These are phyloP conservation scores for Lyophyllum shimeji DNA, from an alignment of 768 basidiomycete species.

Conservation along the genomic window DNA sequence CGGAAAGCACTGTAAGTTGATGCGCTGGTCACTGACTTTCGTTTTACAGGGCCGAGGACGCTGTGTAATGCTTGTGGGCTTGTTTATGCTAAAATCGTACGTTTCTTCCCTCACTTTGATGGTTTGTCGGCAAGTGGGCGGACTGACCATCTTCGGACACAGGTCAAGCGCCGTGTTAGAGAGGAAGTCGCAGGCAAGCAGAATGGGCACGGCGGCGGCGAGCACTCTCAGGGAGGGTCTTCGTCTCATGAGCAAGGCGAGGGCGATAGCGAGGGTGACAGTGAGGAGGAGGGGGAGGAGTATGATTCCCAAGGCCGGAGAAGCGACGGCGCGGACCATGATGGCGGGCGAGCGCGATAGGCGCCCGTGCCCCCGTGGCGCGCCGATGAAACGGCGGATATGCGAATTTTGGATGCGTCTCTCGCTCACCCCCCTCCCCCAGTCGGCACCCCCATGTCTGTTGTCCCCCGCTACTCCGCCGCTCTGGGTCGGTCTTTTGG, in stretches of 20 bases:
- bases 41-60: conserved; percentile 65
- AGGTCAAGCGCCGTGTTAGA: conserved; percentile 19
- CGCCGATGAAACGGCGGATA: neutral
- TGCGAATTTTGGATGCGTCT: neutral
- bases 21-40: too few species aligned
- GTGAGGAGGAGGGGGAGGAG: conserved; percentile 18
- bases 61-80: conserved; percentile 86
- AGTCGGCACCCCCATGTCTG: neutral
- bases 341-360: neutral
- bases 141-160: neutral
- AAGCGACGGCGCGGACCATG: conserved; percentile 12
- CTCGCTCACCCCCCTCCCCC: neutral
- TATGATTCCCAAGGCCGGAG: conserved; percentile 21
- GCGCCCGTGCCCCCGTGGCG: too few species aligned
- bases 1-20: too few species aligned
- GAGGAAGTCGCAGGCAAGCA: conserved; percentile 4
- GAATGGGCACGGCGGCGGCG: conserved; percentile 4
- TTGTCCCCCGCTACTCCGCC: neutral
- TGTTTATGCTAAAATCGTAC: conserved; percentile 83
- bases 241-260: neutral
- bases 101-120: conserved; percentile 23
- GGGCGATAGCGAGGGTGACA: conserved; percentile 10
- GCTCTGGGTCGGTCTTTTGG: neutral
- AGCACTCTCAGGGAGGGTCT: neutral
- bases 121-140: too few species aligned